Evolutionary conservation across 169 alveolate genomes (phyloP), one percentile per base, ranked within the genome.

Genomic region (Eimeria acervulina): DNA sequence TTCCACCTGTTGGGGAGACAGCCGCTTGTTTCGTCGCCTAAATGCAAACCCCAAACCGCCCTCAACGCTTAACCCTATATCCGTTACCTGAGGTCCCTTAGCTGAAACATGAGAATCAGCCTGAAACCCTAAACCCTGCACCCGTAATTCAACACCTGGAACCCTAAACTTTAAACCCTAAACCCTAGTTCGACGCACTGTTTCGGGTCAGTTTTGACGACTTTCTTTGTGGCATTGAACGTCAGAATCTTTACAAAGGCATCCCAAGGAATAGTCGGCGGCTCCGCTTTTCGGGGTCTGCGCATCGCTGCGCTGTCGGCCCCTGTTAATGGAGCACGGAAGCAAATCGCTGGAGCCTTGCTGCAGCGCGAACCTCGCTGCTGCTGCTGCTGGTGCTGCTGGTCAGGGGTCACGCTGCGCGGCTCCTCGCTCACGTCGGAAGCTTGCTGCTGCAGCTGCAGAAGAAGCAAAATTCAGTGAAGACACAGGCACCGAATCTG

Each of bases 231-330:
- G 36, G 96, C 96, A 59, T 92, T 92, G 52, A 92, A 92, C 2
- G 96, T 78, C 44, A 92, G 66, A 23, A 92, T 80, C 28, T 92
- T 92, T 31, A 92, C 92, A 40, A 92, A 92, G 38, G 84, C 80
- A 76, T 92, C 93, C 93, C 90, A 76, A 31, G 90, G 93, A 59
- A 92, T 92, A 38, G 95, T 55, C 5, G 95, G 95, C 1, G 95
- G 95, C 38, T 59, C 95, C 6, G 87, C 87, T 26, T 42, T 36
- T 55, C 87, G 87, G 52, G 6, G 55, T 21, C 87, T 76, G 61
- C 31, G 59, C 87, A 76, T 44, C 61, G 87, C 19, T 7, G 87
- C 31, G 15, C 19, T 15, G 51, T 76, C 87, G 87, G 63, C 87
- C n/a, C 59, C 87, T 19, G 55, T 38, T 23, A 23, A 55, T 23